phyloP scores from a whole-genome alignment of 768 basidiomycete genomes.

The Suillus discolor region DNA sequence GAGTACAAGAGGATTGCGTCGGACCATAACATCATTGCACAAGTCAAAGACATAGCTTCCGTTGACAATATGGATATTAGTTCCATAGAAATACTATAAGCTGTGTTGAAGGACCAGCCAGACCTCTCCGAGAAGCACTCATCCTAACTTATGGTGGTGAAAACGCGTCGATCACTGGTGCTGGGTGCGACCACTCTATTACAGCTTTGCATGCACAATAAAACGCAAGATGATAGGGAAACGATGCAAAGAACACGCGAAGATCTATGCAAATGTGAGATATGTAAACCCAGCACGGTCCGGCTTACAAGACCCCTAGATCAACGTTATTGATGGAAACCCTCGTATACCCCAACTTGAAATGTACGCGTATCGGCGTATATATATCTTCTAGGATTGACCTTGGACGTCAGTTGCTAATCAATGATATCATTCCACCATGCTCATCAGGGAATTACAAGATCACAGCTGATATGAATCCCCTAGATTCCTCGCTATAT shows the following conservation, averaged over 20 bases:
- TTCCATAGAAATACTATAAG: not conserved
- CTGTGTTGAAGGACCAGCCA: not conserved
- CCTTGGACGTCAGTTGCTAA: not conserved
- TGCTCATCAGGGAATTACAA: not conserved
- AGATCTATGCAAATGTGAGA: too few species aligned
- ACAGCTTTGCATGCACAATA: too few species aligned
- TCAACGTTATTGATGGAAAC: too few species aligned
- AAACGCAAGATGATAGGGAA: too few species aligned
- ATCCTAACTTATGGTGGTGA: not conserved
- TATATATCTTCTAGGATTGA: not conserved
- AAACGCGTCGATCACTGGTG: too few species aligned
- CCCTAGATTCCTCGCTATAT: not conserved
- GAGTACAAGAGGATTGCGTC: constrained; percentile 2
- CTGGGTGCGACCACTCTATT: too few species aligned
- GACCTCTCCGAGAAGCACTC: not conserved
- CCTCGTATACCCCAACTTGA: too few species aligned
- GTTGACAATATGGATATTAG: not conserved
- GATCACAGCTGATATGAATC: not conserved
- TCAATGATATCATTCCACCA: not conserved
- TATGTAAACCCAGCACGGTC: too few species aligned
- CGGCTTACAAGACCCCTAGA: too few species aligned
- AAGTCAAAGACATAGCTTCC: not conserved
- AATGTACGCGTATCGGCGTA: not conserved
- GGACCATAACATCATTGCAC: not conserved
- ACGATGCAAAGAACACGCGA: too few species aligned